Percentiles rank a stretch among this genome's conserved stretches.
Evolutionary conservation across 768 basidiomycete genomes (phyloP).

Genomic region (Xanthoconium stramineum): DNA sequence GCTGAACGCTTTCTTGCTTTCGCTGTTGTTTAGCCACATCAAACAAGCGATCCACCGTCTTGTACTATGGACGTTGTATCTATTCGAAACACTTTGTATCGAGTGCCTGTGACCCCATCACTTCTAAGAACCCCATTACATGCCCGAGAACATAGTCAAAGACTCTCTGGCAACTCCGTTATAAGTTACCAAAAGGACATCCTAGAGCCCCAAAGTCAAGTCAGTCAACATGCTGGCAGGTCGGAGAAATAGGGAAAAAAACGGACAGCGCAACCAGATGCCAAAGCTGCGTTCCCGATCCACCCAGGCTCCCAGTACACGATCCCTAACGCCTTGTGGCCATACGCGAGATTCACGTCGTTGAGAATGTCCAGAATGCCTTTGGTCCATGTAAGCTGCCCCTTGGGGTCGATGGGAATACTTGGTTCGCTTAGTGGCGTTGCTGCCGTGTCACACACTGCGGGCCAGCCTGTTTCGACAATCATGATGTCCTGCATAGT

Average conservation of each 20-base stretch:
- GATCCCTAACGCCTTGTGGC: slow-evolving; percentile 10
- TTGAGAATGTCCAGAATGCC: background rate
- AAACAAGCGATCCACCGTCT: background rate
- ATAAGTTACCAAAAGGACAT: slow-evolving; percentile 6
- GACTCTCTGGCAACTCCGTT: slow-evolving; percentile 6
- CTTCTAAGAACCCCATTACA: background rate
- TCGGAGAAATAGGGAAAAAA: background rate
- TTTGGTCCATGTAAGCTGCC: slow-evolving; percentile 9
- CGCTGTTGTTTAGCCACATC: too few species aligned
- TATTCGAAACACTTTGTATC: too few species aligned
- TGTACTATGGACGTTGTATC: background rate
- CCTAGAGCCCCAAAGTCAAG: background rate
- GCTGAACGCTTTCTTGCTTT: background rate
- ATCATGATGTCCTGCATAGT: slow-evolving; percentile 10
- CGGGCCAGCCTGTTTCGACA: slow-evolving; percentile 13
- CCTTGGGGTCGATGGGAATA: background rate
- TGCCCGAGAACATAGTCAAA: background rate
- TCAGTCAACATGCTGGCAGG: background rate
- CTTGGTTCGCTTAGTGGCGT: slow-evolving; percentile 9
- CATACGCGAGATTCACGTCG: background rate
- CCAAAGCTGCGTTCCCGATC: slow-evolving; percentile 1
- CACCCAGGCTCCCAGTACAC: slow-evolving; percentile 14
- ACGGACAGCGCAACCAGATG: slow-evolving; percentile 12
- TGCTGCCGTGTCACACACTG: background rate
- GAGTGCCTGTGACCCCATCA: too few species aligned